Percentiles rank a stretch among this genome's conserved stretches.
Evolutionary conservation across 106 monocot species (phyloP).

Genomic region (Dendrobium officinale): DNA sequence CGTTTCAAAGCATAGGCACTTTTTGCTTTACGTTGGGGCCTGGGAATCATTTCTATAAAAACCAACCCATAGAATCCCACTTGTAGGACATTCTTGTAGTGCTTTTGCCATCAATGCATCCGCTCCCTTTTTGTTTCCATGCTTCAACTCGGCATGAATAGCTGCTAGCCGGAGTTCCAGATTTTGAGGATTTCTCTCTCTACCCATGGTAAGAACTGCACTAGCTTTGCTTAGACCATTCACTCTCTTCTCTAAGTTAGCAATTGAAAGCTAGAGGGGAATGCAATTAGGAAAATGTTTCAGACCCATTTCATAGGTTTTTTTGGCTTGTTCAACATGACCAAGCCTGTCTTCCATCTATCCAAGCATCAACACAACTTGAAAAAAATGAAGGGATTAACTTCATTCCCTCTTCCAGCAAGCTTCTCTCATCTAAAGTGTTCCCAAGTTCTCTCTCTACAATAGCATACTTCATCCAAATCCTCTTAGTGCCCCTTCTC

Average conservation of each 20-base stretch:
- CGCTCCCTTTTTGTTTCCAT: constrained; percentile 82
- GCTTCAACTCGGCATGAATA: constrained; percentile 70
- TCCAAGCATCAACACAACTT: constrained; percentile 96
- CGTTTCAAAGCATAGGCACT: constrained; percentile 78
- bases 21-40: constrained; percentile 72
- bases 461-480: constrained; percentile 98
- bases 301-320: constrained; percentile 65
- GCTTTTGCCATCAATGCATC: constrained; percentile 89
- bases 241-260: constrained; percentile 9
- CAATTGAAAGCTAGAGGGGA: constrained; percentile 83
- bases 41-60: constrained; percentile 79
- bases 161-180: constrained; percentile 92
- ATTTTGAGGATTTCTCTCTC: constrained; percentile 71
- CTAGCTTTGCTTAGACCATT: constrained; percentile 73
- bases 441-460: constrained; percentile 93
- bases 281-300: constrained; percentile 64
- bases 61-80: constrained; percentile 15
- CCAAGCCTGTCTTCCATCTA: constrained; percentile 90
- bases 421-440: constrained; percentile 55
- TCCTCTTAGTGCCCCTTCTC: constrained; percentile 89
- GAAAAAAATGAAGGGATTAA: constrained; percentile 76
- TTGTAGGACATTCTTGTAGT: constrained; percentile 77
- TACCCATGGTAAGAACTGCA: constrained; percentile 71
- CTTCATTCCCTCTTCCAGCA: constrained; percentile 77
- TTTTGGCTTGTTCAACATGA: constrained; percentile 49